Conservation (phyloP, 1,139 yeast species). For the Pichia sp. region DNA sequence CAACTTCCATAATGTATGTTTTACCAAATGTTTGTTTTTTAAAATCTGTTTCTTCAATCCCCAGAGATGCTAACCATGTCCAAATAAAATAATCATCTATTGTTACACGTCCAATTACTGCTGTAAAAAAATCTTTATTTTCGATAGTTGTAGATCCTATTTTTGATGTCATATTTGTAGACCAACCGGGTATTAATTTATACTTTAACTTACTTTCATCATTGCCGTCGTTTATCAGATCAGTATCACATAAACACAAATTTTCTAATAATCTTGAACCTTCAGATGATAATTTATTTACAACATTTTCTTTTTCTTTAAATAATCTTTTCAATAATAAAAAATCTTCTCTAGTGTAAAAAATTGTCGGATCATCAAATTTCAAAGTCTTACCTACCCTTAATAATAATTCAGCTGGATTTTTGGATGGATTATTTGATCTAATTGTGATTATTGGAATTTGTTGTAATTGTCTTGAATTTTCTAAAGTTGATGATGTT, state of each 20-base stretch:
- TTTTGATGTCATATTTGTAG: conserved; percentile 20
- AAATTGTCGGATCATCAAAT: conserved; percentile 64
- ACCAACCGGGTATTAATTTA: conserved; percentile 44
- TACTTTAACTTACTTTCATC: conserved; percentile 29
- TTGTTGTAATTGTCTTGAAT: conserved; percentile 40
- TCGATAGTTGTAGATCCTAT: not conserved
- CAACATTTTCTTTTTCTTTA: conserved; percentile 50
- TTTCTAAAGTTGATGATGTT: conserved; percentile 29
- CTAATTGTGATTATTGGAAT: conserved; percentile 65
- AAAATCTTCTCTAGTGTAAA: conserved; percentile 72
- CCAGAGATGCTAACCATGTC: conserved; percentile 82
- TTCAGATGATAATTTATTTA: conserved; percentile 64
- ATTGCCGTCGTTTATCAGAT: conserved; percentile 20
- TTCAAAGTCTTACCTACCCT: conserved; percentile 60
- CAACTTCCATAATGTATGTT: conserved; percentile 57
- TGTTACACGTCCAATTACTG: conserved; percentile 55
- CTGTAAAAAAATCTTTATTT: conserved; percentile 33
- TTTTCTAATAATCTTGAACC: conserved; percentile 62
- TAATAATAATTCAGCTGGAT: conserved; percentile 51
- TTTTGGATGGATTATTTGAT: conserved; percentile 55
- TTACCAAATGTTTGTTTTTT: conserved; percentile 73
- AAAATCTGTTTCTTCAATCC: conserved; percentile 62
- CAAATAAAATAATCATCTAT: conserved; percentile 85
- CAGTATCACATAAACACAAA: conserved; percentile 35
- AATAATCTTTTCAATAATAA: conserved; percentile 68